A percentile compares a stretch with the other conserved stretches of the same genome.
These are phyloP conservation scores for Sporothrix mexicana DNA, from an alignment of 2,329 filamentous ascomycete species.

Conservation along the genomic window DNA sequence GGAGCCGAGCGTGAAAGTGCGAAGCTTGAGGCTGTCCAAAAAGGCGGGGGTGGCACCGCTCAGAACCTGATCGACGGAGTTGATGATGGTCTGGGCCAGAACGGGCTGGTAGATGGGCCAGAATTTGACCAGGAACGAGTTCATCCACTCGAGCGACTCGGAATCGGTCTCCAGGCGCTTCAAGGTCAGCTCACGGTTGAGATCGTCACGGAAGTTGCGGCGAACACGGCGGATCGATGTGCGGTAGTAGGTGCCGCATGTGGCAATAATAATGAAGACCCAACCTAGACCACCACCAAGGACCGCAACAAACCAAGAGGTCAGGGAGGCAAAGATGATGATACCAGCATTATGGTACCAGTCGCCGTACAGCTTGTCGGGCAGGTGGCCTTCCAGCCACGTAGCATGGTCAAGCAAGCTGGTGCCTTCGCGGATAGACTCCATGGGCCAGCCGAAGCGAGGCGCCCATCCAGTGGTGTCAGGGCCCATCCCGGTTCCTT, in stretches of 20 bases:
- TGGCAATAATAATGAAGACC: conserved; percentile 91
- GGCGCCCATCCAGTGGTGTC: conserved; percentile 83
- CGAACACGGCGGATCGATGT: conserved; percentile 93
- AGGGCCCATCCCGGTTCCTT: conserved; percentile 61
- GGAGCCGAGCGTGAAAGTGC: conserved; percentile 89
- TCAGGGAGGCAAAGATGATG: conserved; percentile 89
- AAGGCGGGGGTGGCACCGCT: conserved; percentile 91
- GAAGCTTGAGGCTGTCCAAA: conserved; percentile 90
- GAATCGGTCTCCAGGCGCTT: conserved; percentile 85
- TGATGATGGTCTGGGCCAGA: conserved; percentile 88
- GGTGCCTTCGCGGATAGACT: conserved; percentile 62
- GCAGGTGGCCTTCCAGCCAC: conserved; percentile 79
- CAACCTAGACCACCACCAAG: conserved; percentile 91
- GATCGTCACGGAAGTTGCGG: conserved; percentile 93
- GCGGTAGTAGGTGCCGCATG: conserved; percentile 93
- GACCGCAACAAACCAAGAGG: conserved; percentile 87
- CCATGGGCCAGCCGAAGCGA: conserved; percentile 73
- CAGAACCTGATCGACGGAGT: conserved; percentile 92
- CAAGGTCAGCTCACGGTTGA: conserved; percentile 82
- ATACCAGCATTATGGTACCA: conserved; percentile 99
- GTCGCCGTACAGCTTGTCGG: conserved; percentile 92
- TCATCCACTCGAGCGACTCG: conserved; percentile 98
- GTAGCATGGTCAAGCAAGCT: conserved; percentile 87
- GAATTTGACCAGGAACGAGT: conserved; percentile 97
- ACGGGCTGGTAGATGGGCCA: conserved; percentile 99